Evolutionary conservation across 129 eudicot genomes (phyloP).

Genomic region (Tagetes patula): DNA sequence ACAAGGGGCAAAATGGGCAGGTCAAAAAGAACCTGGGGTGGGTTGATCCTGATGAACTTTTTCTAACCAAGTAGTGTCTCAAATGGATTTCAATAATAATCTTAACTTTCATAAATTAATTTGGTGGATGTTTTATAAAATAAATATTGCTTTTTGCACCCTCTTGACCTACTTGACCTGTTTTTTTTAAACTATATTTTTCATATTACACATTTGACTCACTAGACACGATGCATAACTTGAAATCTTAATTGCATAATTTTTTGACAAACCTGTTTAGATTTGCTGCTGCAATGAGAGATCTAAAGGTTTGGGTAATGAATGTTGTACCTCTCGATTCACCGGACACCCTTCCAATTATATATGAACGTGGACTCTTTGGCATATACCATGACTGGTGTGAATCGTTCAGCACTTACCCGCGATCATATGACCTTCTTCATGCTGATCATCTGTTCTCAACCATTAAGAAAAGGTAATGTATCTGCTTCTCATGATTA

Average conservation of each 20-base stretch:
- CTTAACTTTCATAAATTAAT: background rate
- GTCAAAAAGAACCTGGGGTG: background rate
- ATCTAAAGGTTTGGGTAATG: conserved; percentile 68
- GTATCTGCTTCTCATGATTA: background rate
- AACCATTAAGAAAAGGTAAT: conserved; percentile 57
- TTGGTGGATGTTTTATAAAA: background rate
- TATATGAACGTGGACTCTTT: conserved; percentile 64
- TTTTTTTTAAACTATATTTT: background rate
- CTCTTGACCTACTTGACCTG: background rate
- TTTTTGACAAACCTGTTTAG: conserved; percentile 25
- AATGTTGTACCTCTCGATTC: conserved; percentile 62
- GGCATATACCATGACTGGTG: conserved; percentile 71
- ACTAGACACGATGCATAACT: background rate
- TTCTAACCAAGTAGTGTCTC: background rate
- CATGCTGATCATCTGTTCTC: conserved; percentile 72
- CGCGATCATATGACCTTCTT: conserved; percentile 73
- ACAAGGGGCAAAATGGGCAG: background rate
- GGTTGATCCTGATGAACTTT: background rate
- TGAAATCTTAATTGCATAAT: background rate
- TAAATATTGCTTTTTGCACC: background rate
- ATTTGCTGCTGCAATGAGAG: conserved; percentile 67
- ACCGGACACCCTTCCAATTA: conserved; percentile 59
- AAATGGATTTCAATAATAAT: conserved; percentile 5
- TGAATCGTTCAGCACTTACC: conserved; percentile 70
- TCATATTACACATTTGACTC: background rate